Base-by-base conservation (phyloP, 208 protist species). In the Leptomonas pyrrhocoris region DNA sequence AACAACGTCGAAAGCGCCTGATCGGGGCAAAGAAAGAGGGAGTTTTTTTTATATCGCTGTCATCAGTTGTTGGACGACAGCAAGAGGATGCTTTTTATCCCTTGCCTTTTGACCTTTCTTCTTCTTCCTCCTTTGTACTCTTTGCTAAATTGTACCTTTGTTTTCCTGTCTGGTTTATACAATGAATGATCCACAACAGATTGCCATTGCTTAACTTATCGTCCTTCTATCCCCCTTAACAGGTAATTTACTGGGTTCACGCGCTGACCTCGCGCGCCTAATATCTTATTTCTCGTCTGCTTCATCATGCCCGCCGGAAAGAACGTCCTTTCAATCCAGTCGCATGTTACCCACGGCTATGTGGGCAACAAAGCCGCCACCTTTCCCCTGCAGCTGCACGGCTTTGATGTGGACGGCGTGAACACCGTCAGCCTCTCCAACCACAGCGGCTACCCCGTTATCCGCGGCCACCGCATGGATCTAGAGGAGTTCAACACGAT, bases 401-500 rank as follows among this genome's bases (percentile, higher is more conserved):
- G 97, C 27, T 90, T 98, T 59, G 97, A 99, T 34, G 93, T 98
- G 30, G 97, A 98, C 69, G 83, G 81, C 40, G 84, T 99, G 30
- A 98, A 98, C 81, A 96, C 95, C 8, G 94, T 98, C 2, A 97
- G 97, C 75, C 85, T 98, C 21, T 97, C 91, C 13, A 98, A 98
- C 68, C 96, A 98, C 86, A 97, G 95, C 49, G 95, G 94, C 15
- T 98, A 99, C 64, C 74, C 91, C 19, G 68, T 91, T 36, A 97
- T 96, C 68, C 84, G 77, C 25, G 97, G 97, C 13, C 86, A 96
- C 72, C 87, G 86, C 57, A 89, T 98, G 74, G 74, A 80, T 54
- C 67, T 95, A 31, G 76, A 79, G 25, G 92, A 98, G 74, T 88
- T 97, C 43, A 48, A 70, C 8, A 76, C 49, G 18, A 72, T 99